A percentile compares a stretch with the other conserved stretches of the same genome.
Conservation (phyloP, 2,329 filamentous ascomycete genomes). For the Colletotrichum magnum region DNA sequence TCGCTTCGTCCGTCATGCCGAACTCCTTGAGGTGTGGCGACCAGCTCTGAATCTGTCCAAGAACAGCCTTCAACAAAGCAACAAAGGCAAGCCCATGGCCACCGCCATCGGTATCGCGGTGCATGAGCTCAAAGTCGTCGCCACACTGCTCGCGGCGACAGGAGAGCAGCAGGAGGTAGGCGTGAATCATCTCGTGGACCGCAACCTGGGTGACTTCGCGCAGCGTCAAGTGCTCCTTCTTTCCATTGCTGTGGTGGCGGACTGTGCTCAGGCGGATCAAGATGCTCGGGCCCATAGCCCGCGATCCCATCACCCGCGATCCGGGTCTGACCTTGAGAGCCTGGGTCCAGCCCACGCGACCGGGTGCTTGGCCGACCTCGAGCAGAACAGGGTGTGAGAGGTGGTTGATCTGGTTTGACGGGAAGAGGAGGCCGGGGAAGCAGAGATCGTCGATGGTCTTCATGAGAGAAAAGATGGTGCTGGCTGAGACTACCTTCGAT, state of each 20-base stretch:
- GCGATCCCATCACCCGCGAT: neutral
- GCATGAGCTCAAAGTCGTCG: slow-evolving; percentile 31
- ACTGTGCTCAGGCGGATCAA: slow-evolving; percentile 38
- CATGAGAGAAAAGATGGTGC: slow-evolving; percentile 31
- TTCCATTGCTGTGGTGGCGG: slow-evolving; percentile 23
- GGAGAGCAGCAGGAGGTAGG: slow-evolving; percentile 35
- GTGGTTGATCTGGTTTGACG: slow-evolving; percentile 33
- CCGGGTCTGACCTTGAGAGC: slow-evolving; percentile 28
- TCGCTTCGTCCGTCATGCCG: slow-evolving; percentile 34
- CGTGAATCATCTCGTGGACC: slow-evolving; percentile 45
- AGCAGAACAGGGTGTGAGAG: slow-evolving; percentile 29
- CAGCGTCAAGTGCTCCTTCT: slow-evolving; percentile 41
- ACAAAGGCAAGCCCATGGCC: slow-evolving; percentile 37
- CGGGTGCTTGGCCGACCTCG: slow-evolving; percentile 30
- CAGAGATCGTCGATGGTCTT: slow-evolving; percentile 36
- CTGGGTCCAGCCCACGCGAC: slow-evolving; percentile 37
- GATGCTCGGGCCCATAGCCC: slow-evolving; percentile 20
- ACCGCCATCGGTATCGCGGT: slow-evolving; percentile 25
- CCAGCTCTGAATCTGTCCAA: slow-evolving; percentile 34
- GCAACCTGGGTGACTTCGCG: slow-evolving; percentile 49
- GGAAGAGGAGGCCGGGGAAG: slow-evolving; percentile 28
- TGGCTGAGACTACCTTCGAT: slow-evolving; percentile 13
- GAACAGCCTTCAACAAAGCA: slow-evolving; percentile 29
- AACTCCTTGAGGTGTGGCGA: slow-evolving; percentile 20
- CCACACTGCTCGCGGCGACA: slow-evolving; percentile 30